These are phyloP conservation scores for Panaeolus papilionaceus DNA, from an alignment of 768 basidiomycete species.

Conservation along the genomic window DNA sequence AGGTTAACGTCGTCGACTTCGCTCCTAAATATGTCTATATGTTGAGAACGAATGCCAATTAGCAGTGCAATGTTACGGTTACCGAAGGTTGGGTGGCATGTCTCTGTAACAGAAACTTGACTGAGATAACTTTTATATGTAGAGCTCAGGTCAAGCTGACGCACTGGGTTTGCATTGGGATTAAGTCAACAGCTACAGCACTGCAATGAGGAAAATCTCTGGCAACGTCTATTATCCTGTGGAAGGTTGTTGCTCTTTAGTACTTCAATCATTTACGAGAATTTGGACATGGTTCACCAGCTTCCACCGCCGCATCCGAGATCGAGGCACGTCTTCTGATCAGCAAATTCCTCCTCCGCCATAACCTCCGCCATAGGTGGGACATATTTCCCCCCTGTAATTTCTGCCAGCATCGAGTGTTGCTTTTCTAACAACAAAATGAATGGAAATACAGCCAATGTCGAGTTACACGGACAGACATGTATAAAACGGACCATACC, in stretches of 20 bases:
- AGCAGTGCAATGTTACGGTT: constrained; percentile 15
- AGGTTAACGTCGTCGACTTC: constrained; percentile 88
- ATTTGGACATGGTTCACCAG: constrained; percentile 54
- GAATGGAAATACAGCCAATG: constrained; percentile 12
- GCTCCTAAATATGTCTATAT: constrained; percentile 50
- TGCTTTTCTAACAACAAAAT: constrained; percentile 58
- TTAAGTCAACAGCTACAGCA: constrained; percentile 78
- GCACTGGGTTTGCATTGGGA: constrained; percentile 78
- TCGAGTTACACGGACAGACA: constrained; percentile 16
- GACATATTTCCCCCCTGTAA: constrained; percentile 70
- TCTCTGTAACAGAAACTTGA: constrained; percentile 41
- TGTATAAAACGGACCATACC: constrained; percentile 45
- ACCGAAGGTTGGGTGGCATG: constrained; percentile 79
- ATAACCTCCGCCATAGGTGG: constrained; percentile 63
- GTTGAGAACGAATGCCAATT: constrained; percentile 14
- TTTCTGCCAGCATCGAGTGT: constrained; percentile 64
- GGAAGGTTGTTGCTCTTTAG: background rate
- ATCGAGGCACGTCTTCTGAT: constrained; percentile 72
- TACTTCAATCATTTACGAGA: background rate
- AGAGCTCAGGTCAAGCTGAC: constrained; percentile 31
- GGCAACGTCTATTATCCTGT: constrained; percentile 79
- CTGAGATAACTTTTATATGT: constrained; percentile 19
- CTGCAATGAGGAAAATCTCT: constrained; percentile 72
- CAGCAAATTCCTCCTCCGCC: constrained; percentile 57
- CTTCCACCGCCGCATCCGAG: constrained; percentile 82